Evolutionary conservation across 768 basidiomycete species (phyloP), one percentile per base, ranked within the genome.

Genomic region (Mycena vitilis): DNA sequence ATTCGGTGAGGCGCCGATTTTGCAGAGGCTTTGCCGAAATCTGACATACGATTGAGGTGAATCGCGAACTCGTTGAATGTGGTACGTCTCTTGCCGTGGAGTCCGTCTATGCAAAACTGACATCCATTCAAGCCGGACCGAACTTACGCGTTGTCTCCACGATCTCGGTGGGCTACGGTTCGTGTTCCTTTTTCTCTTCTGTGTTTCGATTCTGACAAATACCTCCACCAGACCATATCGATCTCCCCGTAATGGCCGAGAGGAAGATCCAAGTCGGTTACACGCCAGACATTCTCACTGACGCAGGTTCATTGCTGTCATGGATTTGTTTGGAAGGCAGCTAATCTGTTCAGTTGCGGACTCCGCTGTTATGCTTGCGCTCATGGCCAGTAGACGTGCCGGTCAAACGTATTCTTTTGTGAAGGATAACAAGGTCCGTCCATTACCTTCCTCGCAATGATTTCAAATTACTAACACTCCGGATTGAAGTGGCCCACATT

Each of bases 211-310:
- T 38, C 30, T 30, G 30, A 3, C 3, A 30, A 30, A 30, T 30
- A 30, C 30, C 5, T 30, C 30, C 30, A 2, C 30, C 45, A 96
- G 97, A 99, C 60, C 98, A 99, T 70, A 85, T 95, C 45, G 88
- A 93, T 68, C 81, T 93, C 1, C 75, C 81, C 25, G 88, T 86
- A 34, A 79, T 91, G 9, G 84, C 88, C 13, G 81, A 85, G 71
- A 86, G 89, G 13, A 83, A 85, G 3, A 85, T 99, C 65, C 87
- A 85, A 60, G 77, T 98, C 5, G 98, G 98, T 8, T 95, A 95
- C 78, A 99, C 96, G 0, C 98, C 97, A 0, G 95, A 96, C 65
- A 92, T 99, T 8, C 85, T 99, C 10, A 96, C 93, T 8, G 94
- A 95, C 73, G 95, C 97, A 68, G 95, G 95, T 89, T 60, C 79